These are phyloP conservation scores for Firmiana major DNA, from an alignment of 345 rosid species.

Conservation along the genomic window DNA sequence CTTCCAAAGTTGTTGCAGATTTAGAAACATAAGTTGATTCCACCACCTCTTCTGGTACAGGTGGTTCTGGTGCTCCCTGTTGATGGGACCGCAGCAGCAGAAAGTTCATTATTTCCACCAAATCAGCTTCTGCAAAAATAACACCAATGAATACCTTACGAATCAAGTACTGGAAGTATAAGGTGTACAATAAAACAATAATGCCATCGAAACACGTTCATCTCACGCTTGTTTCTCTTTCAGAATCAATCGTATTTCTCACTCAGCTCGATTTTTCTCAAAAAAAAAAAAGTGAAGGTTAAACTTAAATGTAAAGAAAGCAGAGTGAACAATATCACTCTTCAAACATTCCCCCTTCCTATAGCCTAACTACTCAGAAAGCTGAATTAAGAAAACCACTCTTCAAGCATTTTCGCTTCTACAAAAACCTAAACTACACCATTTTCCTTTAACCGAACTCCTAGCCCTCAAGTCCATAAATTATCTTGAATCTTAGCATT, in stretches of 20 bases:
- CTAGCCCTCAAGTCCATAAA: not conserved
- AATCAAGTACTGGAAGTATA: not conserved
- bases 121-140: slow-evolving; percentile 22
- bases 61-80: slow-evolving; percentile 40
- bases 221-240: not conserved
- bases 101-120: slow-evolving; percentile 65
- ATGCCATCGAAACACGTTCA: not conserved
- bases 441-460: not conserved
- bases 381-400: not conserved
- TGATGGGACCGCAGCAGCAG: slow-evolving; percentile 58
- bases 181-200: not conserved
- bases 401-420: not conserved
- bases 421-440: not conserved
- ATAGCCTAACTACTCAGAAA: not conserved
- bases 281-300: not conserved
- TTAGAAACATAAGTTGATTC: slow-evolving; percentile 32
- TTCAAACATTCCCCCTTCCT: not conserved
- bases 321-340: not conserved
- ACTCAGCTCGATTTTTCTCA: not conserved
- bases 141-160: not conserved
- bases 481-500: not conserved
- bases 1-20: slow-evolving; percentile 49
- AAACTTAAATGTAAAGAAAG: not conserved
- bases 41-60: slow-evolving; percentile 43
- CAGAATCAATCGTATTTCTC: not conserved